phyloP scores from a whole-genome alignment of 352 stramenopile genomes.

The Globisporangium sylvaticum region DNA sequence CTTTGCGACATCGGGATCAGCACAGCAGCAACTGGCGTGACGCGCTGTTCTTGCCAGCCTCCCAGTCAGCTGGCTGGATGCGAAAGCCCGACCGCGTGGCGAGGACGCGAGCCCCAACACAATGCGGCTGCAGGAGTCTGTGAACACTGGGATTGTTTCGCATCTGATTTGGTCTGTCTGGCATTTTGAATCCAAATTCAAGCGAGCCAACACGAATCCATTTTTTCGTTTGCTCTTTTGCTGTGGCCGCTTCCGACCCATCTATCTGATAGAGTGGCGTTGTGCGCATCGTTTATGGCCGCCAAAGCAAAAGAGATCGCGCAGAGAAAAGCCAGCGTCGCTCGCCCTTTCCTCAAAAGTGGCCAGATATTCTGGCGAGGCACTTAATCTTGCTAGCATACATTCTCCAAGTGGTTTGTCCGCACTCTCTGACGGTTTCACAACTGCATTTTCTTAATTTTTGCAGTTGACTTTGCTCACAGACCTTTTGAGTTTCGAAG shows the following conservation, averaged over 20 bases:
- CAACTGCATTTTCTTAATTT: background rate
- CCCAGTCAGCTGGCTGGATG: background rate
- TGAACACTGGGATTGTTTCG: background rate
- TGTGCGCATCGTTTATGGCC: background rate
- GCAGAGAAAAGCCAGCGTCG: background rate
- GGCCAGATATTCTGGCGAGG: background rate
- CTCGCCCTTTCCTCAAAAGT: slow-evolving; percentile 2
- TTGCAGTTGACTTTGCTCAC: background rate
- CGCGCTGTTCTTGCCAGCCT: background rate
- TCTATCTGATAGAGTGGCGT: background rate
- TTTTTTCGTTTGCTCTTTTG: background rate
- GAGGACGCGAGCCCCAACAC: background rate
- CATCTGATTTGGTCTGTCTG: background rate
- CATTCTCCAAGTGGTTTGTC: slow-evolving; percentile 4
- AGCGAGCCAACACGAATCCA: background rate
- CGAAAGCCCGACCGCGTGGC: background rate
- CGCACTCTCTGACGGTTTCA: background rate
- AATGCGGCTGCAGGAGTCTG: background rate
- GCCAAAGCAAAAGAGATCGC: background rate
- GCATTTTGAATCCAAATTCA: background rate
- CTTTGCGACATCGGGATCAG: background rate
- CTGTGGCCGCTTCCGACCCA: background rate
- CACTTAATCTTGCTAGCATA: background rate
- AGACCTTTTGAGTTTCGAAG: slow-evolving; percentile 3
- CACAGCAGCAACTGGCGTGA: background rate